Percentiles rank a stretch among this genome's conserved stretches.
Conservation (phyloP, 768 basidiomycete genomes). For the Xanthoconium purpureum region DNA sequence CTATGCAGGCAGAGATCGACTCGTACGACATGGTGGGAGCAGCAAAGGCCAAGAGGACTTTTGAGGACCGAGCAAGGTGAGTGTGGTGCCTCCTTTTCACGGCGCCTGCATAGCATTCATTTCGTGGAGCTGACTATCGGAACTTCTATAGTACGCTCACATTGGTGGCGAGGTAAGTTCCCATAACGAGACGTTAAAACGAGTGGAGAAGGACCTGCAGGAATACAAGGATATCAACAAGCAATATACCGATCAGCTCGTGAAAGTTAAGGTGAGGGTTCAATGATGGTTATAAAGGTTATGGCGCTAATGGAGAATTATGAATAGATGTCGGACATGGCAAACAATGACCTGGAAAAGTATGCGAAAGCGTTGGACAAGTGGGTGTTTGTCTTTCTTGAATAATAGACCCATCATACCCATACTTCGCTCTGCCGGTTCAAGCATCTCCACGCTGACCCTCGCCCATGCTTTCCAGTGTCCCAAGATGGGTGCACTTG, state of each 20-base stretch:
- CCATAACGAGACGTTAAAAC: conserved; percentile 61
- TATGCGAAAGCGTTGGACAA: conserved; percentile 96
- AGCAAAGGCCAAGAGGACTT: conserved; percentile 82
- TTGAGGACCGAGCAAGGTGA: conserved; percentile 74
- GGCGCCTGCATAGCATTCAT: background rate
- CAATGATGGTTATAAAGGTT: background rate
- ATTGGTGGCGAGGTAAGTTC: conserved; percentile 82
- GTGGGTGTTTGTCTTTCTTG: conserved; percentile 41
- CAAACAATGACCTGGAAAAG: conserved; percentile 95
- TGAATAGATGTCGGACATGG: conserved; percentile 91
- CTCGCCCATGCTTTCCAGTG: too few species aligned
- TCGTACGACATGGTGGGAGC: conserved; percentile 81
- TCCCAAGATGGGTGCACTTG: too few species aligned
- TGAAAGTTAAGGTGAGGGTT: conserved; percentile 82
- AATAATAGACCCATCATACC: background rate
- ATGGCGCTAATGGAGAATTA: background rate
- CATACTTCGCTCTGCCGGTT: too few species aligned
- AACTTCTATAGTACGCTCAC: conserved; percentile 59
- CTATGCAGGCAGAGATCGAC: conserved; percentile 69
- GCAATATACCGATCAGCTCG: conserved; percentile 84
- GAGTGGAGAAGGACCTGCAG: conserved; percentile 64
- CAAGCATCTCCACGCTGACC: too few species aligned
- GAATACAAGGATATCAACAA: conserved; percentile 88
- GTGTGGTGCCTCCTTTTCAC: conserved; percentile 15
- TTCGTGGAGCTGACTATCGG: background rate